Evolutionary conservation across 1,284 basidiomycete genomes (phyloP).

Genomic region (Cutaneotrichosporon curvatum): DNA sequence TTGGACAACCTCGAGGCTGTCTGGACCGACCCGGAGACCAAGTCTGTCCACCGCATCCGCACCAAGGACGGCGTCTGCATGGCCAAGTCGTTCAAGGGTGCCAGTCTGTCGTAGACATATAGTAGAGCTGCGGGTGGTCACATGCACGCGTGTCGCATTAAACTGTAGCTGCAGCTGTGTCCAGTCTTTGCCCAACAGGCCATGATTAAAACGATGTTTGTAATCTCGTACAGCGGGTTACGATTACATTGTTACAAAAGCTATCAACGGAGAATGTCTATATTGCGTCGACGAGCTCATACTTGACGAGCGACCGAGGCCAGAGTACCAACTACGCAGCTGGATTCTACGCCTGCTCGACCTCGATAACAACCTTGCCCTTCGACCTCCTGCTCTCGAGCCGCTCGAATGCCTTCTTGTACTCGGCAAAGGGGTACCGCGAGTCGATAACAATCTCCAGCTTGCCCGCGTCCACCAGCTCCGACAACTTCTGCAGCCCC

Average conservation of each 20-base stretch:
- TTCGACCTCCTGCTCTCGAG: slow-evolving; percentile 16
- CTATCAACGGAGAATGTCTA: too few relatives aligned
- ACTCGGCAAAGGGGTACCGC: slow-evolving; percentile 7
- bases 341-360: neutral
- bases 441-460: slow-evolving; percentile 14
- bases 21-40: slow-evolving; percentile 81
- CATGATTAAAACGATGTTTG: too few relatives aligned
- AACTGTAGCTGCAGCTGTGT: too few relatives aligned
- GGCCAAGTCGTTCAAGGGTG: slow-evolving; percentile 74
- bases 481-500: slow-evolving; percentile 9
- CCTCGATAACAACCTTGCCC: slow-evolving; percentile 17
- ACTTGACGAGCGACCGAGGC: too few relatives aligned
- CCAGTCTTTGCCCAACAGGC: too few relatives aligned
- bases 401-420: slow-evolving; percentile 9
- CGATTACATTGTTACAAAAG: too few relatives aligned
- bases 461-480: slow-evolving; percentile 12
- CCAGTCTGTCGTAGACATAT: slow-evolving; percentile 64
- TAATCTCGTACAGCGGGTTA: too few relatives aligned
- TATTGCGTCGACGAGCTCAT: too few relatives aligned
- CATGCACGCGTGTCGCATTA: too few relatives aligned
- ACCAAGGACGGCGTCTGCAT: slow-evolving; percentile 75
- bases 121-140: neutral
- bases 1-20: slow-evolving; percentile 77
- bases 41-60: slow-evolving; percentile 70
- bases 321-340: too few relatives aligned